phyloP scores from a whole-genome alignment of 2,329 filamentous ascomycete species.

The Lasiodiplodia hormozganensis region DNA sequence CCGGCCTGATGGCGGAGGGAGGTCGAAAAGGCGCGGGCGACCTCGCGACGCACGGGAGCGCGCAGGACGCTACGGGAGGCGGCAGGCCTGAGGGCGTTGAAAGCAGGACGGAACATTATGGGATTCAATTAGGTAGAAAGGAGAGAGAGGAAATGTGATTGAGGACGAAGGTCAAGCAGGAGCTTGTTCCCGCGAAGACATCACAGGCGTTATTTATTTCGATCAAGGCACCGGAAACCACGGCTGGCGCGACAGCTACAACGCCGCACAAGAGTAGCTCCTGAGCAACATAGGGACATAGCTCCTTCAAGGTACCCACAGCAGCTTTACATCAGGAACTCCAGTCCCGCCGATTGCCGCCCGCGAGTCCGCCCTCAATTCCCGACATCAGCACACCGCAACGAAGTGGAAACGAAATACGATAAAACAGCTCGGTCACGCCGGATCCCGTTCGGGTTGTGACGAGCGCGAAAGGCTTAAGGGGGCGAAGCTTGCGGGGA shows the following conservation, averaged over 20 bases:
- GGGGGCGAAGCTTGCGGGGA: background rate
- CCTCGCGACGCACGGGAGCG: constrained; percentile 5
- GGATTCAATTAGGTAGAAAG: background rate
- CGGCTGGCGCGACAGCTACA: background rate
- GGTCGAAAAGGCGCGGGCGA: constrained; percentile 17
- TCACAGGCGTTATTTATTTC: background rate
- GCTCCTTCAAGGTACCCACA: constrained; percentile 5
- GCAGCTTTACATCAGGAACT: background rate
- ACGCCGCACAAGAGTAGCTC: background rate
- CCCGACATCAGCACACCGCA: constrained; percentile 20
- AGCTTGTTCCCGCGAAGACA: background rate
- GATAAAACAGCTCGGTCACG: background rate
- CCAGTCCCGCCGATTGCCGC: background rate
- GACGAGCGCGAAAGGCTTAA: background rate
- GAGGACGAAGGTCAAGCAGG: background rate
- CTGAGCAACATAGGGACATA: constrained; percentile 7
- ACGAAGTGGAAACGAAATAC: background rate
- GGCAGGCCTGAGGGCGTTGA: constrained; percentile 7
- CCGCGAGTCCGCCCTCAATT: background rate
- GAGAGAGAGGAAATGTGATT: background rate
- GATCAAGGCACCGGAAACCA: background rate
- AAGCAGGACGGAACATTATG: constrained; percentile 10
- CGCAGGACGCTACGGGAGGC: constrained; percentile 1
- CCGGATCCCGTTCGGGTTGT: background rate
- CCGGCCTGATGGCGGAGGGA: constrained; percentile 15